These are phyloP conservation scores for Amanita exitialis DNA, from an alignment of 768 basidiomycete species.

Conservation along the genomic window DNA sequence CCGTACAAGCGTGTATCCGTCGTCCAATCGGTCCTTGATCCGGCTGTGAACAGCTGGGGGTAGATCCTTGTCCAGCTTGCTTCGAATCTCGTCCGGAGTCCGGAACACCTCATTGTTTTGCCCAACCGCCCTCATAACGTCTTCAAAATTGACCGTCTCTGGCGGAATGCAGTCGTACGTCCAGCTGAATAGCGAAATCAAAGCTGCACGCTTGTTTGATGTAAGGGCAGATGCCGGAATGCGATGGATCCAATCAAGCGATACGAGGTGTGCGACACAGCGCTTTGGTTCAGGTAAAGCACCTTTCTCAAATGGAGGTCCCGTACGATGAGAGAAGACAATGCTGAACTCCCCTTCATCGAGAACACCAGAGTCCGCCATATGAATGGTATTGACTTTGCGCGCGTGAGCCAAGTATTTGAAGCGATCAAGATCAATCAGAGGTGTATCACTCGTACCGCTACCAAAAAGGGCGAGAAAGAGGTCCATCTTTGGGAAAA, in stretches of 20 bases:
- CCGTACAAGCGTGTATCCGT: not conserved
- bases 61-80: not conserved
- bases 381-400: not conserved
- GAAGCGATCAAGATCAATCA: not conserved
- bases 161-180: slow-evolving; percentile 1
- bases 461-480: not conserved
- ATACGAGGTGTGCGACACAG: too few species aligned
- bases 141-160: not conserved
- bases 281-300: too few species aligned
- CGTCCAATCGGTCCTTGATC: not conserved
- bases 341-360: not conserved
- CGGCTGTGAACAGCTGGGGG: not conserved
- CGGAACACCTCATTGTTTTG: not conserved
- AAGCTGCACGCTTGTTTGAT: not conserved
- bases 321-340: not conserved
- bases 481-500: not conserved
- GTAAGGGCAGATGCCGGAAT: not conserved
- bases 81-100: not conserved
- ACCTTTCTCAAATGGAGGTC: not conserved
- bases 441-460: not conserved
- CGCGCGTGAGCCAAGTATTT: not conserved
- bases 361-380: not conserved
- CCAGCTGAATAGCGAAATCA: slow-evolving; percentile 4
- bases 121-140: not conserved
- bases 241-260: not conserved